phyloP scores from a whole-genome alignment of 805 yeast species.

The Kregervanrija pseudodelftensis region DNA sequence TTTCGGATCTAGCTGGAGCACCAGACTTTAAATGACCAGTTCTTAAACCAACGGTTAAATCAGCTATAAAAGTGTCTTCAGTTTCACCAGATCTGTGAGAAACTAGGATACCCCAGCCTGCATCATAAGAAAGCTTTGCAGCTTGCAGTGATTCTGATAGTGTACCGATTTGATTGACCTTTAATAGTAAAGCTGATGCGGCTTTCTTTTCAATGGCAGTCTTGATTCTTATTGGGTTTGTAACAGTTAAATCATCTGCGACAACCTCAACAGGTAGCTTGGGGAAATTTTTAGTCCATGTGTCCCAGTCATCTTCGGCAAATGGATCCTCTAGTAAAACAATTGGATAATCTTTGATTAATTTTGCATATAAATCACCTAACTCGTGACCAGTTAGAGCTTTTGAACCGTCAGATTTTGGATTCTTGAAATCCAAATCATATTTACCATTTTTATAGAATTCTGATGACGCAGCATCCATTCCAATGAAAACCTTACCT shows the following conservation, averaged over 20 bases:
- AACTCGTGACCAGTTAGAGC: conserved; percentile 87
- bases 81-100: conserved; percentile 99
- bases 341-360: conserved; percentile 90
- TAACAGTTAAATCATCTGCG: conserved; percentile 97
- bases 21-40: conserved; percentile 99
- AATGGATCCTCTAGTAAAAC: conserved; percentile 98
- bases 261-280: conserved; percentile 81
- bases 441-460: conserved; percentile 95
- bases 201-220: conserved; percentile 96
- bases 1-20: conserved; percentile 99
- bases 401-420: conserved; percentile 81
- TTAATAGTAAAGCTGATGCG: conserved; percentile 88
- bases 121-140: conserved; percentile 89
- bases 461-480: conserved; percentile 97
- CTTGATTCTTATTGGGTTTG: conserved; percentile 92
- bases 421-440: conserved; percentile 98
- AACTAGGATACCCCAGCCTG: conserved; percentile 99
- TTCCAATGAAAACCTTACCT: conserved; percentile 85
- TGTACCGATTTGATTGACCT: conserved; percentile 99
- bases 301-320: conserved; percentile 99
- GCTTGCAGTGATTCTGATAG: conserved; percentile 94
- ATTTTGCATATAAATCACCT: conserved; percentile 73
- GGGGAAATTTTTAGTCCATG: conserved; percentile 86
- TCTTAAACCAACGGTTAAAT: conserved; percentile 95
- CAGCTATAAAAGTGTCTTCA: conserved; percentile 98